Conservation (phyloP, 345 rosid species). For the Dovyalis caffra region DNA sequence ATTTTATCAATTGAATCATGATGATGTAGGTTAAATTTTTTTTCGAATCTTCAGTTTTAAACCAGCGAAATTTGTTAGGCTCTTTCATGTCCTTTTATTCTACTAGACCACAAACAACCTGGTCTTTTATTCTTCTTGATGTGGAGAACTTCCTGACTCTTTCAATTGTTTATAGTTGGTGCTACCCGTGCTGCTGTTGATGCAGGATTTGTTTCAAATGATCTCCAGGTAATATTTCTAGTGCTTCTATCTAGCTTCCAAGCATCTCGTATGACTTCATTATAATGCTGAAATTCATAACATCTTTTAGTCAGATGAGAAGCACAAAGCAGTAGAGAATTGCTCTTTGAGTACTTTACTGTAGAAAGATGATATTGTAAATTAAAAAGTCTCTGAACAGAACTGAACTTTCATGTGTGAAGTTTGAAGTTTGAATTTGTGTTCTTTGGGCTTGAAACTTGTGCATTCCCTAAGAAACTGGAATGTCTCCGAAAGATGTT, state of each 20-base stretch:
- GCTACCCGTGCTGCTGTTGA: slow-evolving; percentile 99
- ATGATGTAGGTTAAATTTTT: too few relatives aligned
- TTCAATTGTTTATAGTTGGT: slow-evolving; percentile 56
- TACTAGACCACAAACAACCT: not conserved
- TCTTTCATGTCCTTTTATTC: not conserved
- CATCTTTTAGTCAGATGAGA: not conserved
- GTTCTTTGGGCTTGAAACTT: not conserved
- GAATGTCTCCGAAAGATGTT: slow-evolving; percentile 1
- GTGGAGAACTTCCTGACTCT: too few relatives aligned
- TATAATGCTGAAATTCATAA: not conserved
- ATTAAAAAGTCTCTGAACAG: not conserved
- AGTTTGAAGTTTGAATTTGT: not conserved
- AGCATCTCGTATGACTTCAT: not conserved
- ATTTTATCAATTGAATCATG: not conserved
- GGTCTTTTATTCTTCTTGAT: too few relatives aligned
- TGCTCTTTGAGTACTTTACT: not conserved
- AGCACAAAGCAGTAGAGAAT: not conserved
- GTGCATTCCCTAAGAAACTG: not conserved
- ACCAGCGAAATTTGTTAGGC: too few relatives aligned
- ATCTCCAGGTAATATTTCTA: slow-evolving; percentile 68
- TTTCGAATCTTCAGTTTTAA: not conserved
- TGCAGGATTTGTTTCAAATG: slow-evolving; percentile 98
- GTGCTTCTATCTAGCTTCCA: slow-evolving; percentile 9
- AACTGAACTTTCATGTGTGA: not conserved
- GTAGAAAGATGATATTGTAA: not conserved